Conservation (phyloP, 768 basidiomycete genomes). For the Pholiota conissans region DNA sequence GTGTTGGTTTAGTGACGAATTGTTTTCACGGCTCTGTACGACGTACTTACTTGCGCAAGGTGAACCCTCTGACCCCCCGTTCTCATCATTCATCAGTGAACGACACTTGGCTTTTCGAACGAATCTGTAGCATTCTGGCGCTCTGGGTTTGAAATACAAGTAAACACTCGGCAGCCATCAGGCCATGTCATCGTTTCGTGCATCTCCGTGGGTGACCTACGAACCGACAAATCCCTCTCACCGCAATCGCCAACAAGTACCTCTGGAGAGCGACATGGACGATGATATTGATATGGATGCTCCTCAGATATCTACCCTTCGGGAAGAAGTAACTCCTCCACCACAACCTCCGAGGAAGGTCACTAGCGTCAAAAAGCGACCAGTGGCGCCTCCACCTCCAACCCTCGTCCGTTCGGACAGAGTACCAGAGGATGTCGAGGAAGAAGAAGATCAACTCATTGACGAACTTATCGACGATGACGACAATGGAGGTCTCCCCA, state of each 20-base stretch:
- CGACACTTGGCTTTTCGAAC: constrained; percentile 6
- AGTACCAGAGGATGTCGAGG: constrained; percentile 63
- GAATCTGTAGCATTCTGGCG: constrained; percentile 7
- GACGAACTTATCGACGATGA: constrained; percentile 70
- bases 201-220: constrained; percentile 63
- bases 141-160: constrained; percentile 32
- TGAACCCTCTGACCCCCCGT: too few relatives aligned
- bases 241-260: constrained; percentile 23
- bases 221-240: constrained; percentile 34
- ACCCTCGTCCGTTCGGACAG: constrained; percentile 3
- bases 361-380: constrained; percentile 19
- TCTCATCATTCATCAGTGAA: neutral
- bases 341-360: constrained; percentile 33
- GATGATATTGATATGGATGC: constrained; percentile 71
- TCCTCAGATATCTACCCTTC: constrained; percentile 78
- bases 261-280: constrained; percentile 35
- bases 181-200: constrained; percentile 51
- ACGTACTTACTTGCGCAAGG: too few relatives aligned
- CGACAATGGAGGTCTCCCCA: constrained; percentile 30
- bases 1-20: neutral
- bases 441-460: constrained; percentile 79
- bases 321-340: constrained; percentile 72
- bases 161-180: constrained; percentile 31
- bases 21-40: neutral
- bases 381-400: constrained; percentile 15